Evolutionary conservation across 75 land plant species (phyloP).

Genomic region (Selaginella tamariscina): DNA sequence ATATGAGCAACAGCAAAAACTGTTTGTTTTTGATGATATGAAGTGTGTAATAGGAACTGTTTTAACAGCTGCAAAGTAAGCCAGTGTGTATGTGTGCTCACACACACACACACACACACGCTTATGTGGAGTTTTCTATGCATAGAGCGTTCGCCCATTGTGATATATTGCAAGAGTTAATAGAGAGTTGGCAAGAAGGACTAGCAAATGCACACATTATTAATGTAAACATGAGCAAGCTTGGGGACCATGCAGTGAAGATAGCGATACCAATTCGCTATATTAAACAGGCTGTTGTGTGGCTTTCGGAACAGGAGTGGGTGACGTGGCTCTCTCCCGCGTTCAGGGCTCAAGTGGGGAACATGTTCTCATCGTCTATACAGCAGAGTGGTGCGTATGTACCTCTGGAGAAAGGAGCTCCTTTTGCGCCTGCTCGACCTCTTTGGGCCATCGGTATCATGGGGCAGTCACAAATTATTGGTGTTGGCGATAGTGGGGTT

Average conservation of each 20-base stretch:
- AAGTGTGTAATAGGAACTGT: neutral
- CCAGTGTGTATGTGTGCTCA: neutral
- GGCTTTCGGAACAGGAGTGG: slow-evolving; percentile 4
- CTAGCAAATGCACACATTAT: neutral
- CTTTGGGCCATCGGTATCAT: neutral
- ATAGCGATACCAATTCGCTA: neutral
- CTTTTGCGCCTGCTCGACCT: neutral
- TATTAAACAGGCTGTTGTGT: neutral
- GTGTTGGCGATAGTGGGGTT: neutral
- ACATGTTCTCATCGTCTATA: slow-evolving; percentile 2
- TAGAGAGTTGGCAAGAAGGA: neutral
- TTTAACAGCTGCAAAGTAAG: neutral
- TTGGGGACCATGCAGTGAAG: neutral
- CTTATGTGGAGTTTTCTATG: neutral
- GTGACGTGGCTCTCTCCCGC: slow-evolving; percentile 8
- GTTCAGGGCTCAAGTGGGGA: neutral
- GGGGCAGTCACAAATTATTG: neutral
- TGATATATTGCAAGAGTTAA: neutral
- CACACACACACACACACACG: no score
- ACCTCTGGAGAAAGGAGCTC: neutral
- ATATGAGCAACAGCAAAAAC: neutral
- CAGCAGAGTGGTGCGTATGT: slow-evolving; percentile 1
- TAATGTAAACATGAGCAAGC: neutral
- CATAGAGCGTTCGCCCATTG: neutral
- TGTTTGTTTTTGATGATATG: neutral